phyloP scores from a whole-genome alignment of 2,329 filamentous ascomycete genomes.

The Trichophyton rubrum region DNA sequence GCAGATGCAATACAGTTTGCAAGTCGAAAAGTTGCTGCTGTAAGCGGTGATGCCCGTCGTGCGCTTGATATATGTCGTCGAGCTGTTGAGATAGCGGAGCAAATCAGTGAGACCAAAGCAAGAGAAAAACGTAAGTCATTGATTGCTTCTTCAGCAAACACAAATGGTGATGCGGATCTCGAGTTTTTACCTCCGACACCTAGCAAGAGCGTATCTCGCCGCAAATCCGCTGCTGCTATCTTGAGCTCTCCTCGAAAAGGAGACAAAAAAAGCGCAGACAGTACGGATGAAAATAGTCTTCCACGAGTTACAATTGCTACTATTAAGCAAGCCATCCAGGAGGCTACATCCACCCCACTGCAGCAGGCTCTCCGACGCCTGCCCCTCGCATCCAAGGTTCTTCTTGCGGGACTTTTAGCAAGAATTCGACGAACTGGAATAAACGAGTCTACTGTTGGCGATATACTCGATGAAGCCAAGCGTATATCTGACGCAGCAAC shows the following conservation, averaged over 20 bases:
- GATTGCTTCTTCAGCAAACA: constrained; percentile 9
- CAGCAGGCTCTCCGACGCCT: constrained; percentile 78
- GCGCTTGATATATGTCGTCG: constrained; percentile 90
- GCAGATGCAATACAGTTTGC: constrained; percentile 92
- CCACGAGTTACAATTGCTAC: constrained; percentile 78
- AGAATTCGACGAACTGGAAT: constrained; percentile 72
- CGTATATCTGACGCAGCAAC: constrained; percentile 43
- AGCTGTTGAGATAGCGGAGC: constrained; percentile 87
- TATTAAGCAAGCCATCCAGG: constrained; percentile 86
- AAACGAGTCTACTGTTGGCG: constrained; percentile 74
- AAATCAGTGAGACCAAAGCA: constrained; percentile 40
- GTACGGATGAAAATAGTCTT: constrained; percentile 11
- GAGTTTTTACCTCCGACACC: constrained; percentile 33
- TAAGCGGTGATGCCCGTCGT: constrained; percentile 83
- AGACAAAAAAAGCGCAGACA: constrained; percentile 7
- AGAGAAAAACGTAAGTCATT: constrained; percentile 5
- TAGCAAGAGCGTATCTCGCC: constrained; percentile 25
- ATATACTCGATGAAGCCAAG: constrained; percentile 76
- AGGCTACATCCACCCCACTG: constrained; percentile 83
- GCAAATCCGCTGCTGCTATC: constrained; percentile 7
- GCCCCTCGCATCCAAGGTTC: constrained; percentile 69
- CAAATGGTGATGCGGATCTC: constrained; percentile 19
- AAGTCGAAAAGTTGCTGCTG: constrained; percentile 88
- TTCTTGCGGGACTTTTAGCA: constrained; percentile 70
- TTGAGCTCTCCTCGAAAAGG: not conserved